Percentiles rank a stretch among this genome's conserved stretches.
Evolutionary conservation across 305 asterid species (phyloP).

Genomic region (Fraxinus greggii): DNA sequence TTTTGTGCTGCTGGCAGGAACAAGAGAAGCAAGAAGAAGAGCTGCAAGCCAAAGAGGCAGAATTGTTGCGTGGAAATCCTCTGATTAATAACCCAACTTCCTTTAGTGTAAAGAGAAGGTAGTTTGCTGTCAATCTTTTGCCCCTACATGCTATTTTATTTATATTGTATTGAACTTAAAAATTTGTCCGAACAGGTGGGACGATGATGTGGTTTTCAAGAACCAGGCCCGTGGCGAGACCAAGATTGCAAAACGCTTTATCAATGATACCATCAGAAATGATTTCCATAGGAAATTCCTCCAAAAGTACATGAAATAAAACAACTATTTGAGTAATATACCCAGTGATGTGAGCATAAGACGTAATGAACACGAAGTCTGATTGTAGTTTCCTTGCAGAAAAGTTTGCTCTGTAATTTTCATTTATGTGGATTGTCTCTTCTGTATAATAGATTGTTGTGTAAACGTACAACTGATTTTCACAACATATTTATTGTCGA

Average conservation of each 20-base stretch:
- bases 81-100: conserved; percentile 69
- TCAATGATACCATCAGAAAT: conserved; percentile 88
- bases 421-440: background rate
- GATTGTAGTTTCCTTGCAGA: conserved; percentile 2
- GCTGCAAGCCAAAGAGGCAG: conserved; percentile 82
- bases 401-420: conserved; percentile 12
- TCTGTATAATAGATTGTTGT: background rate
- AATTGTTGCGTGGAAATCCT: conserved; percentile 80
- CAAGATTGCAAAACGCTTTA: conserved; percentile 76
- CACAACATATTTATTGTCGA: background rate
- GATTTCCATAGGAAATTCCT: conserved; percentile 80
- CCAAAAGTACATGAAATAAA: conserved; percentile 63
- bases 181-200: conserved; percentile 60
- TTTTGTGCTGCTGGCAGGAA: conserved; percentile 48
- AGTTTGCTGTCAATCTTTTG: background rate
- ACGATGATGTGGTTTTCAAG: conserved; percentile 96
- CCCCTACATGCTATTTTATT: background rate
- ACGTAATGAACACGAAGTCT: background rate
- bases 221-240: conserved; percentile 89
- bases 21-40: conserved; percentile 67
- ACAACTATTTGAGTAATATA: background rate
- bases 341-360: background rate
- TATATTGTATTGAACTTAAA: background rate
- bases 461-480: background rate
- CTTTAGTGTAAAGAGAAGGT: conserved; percentile 90